These are phyloP conservation scores for Ustilago sp. DNA, from an alignment of 1,284 basidiomycete genomes.

Conservation along the genomic window DNA sequence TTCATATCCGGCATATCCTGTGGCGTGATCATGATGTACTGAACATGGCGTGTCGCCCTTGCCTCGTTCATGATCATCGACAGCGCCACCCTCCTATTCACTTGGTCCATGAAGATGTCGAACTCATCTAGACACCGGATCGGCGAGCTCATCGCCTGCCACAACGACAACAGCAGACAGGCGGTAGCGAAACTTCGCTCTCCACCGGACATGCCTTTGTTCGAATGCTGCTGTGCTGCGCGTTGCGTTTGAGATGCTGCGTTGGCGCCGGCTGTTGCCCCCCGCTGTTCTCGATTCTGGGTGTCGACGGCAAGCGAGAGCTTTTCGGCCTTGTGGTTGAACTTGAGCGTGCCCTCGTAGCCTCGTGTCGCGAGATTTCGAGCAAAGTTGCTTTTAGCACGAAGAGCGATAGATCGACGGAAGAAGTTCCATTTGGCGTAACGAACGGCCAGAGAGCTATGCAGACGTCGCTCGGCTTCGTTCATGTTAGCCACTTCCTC, in stretches of 20 bases:
- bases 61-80: conserved; percentile 77
- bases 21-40: conserved; percentile 65
- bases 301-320: conserved; percentile 78
- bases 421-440: conserved; percentile 83
- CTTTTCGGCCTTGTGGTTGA: conserved; percentile 80
- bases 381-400: conserved; percentile 85
- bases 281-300: conserved; percentile 17
- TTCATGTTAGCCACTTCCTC: conserved; percentile 77
- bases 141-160: conserved; percentile 94
- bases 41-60: conserved; percentile 40
- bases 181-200: conserved; percentile 98
- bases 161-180: conserved; percentile 88
- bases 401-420: conserved; percentile 83
- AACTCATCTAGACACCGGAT: conserved; percentile 87
- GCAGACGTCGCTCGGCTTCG: conserved; percentile 36
- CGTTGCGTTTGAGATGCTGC: conserved; percentile 77
- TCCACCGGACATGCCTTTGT: conserved; percentile 79
- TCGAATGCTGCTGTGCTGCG: conserved; percentile 54
- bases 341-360: conserved; percentile 72
- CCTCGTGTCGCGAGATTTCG: conserved; percentile 85
- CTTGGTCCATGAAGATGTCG: conserved; percentile 93
- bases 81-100: conserved; percentile 90
- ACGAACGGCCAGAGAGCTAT: conserved; percentile 28
- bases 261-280: conserved; percentile 73
- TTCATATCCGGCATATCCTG: conserved; percentile 62